Evolutionary conservation across 2,329 filamentous ascomycete genomes (phyloP).

Genomic region (Neonectria punicea): DNA sequence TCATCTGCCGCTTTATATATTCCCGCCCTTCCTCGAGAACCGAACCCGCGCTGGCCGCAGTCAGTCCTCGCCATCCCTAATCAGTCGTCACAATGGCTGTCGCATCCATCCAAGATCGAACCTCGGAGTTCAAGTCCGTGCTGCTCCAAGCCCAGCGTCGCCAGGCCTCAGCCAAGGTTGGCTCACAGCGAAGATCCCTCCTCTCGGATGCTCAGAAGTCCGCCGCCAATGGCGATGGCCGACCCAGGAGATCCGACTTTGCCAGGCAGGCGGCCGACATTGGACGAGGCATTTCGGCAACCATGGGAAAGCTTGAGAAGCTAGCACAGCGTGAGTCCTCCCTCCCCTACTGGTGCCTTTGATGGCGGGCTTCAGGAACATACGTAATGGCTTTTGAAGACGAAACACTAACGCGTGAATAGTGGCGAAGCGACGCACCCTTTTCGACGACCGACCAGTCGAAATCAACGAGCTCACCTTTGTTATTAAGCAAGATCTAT

Average conservation of each 20-base stretch:
- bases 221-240: constrained; percentile 64
- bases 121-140: constrained; percentile 93
- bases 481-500: constrained; percentile 97
- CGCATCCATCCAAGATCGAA: constrained; percentile 93
- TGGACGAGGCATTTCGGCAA: constrained; percentile 88
- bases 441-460: constrained; percentile 96
- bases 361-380: background rate
- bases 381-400: background rate
- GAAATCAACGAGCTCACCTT: constrained; percentile 98
- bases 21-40: constrained; percentile 29
- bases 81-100: constrained; percentile 63
- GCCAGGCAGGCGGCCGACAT: constrained; percentile 92
- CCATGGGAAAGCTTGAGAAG: constrained; percentile 95
- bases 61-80: constrained; percentile 34
- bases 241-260: constrained; percentile 84
- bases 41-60: constrained; percentile 51
- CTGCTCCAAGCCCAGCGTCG: constrained; percentile 85
- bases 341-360: too few relatives aligned
- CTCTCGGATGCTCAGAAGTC: constrained; percentile 79
- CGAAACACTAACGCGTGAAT: constrained; percentile 21
- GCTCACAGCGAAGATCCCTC: constrained; percentile 83
- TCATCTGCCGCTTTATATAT: constrained; percentile 4
- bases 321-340: constrained; percentile 77
- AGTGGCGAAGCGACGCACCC: constrained; percentile 95
- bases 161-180: constrained; percentile 79